Evolutionary conservation across 331 rosid genomes (phyloP).

Genomic region (Ulmus americana): DNA sequence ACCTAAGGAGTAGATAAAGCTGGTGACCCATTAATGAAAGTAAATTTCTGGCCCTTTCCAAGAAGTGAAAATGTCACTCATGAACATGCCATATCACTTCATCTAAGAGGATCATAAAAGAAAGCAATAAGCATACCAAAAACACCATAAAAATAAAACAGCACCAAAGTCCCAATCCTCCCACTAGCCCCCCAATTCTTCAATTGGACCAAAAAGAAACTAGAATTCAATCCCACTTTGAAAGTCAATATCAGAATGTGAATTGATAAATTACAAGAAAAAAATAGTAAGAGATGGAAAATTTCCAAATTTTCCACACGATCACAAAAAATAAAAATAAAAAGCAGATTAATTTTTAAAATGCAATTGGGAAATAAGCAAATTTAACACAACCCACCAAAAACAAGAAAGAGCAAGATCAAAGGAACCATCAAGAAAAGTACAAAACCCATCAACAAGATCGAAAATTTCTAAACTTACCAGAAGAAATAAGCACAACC

Average conservation of each 20-base stretch:
- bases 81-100: neutral
- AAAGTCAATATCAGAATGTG: neutral
- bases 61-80: neutral
- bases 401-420: too few species aligned
- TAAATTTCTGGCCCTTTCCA: neutral
- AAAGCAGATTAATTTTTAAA: neutral
- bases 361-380: too few species aligned
- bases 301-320: neutral
- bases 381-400: too few species aligned
- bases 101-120: too few species aligned
- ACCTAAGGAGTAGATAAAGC: neutral
- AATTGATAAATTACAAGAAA: neutral
- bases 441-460: neutral
- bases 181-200: neutral
- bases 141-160: neutral
- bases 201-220: too few species aligned
- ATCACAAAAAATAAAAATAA: neutral
- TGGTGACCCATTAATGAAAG: neutral
- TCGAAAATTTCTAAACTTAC: constrained; percentile 3
- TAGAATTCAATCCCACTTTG: neutral
- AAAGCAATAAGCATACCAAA: neutral
- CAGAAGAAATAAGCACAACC: neutral
- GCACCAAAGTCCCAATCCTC: constrained; percentile 1
- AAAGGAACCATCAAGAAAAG: neutral
- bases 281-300: neutral